Percentiles rank a stretch among this genome's conserved stretches.
Conservation (phyloP, 2,329 filamentous ascomycete species). For the Diplodia mutila region DNA sequence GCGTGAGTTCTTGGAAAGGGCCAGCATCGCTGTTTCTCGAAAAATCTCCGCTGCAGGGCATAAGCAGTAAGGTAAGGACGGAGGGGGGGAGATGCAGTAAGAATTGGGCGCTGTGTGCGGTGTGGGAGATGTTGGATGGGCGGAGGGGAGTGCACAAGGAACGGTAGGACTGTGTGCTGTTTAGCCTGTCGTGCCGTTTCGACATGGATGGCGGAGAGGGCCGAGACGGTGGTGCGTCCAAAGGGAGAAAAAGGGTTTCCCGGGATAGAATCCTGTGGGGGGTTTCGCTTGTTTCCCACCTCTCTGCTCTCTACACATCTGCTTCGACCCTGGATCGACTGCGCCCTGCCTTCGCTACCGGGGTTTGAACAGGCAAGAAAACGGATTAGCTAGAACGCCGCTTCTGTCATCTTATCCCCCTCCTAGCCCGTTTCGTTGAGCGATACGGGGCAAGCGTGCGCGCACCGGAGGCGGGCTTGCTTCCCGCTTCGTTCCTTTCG, state of each 20-base stretch:
- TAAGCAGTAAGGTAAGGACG: conserved; percentile 19
- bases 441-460: background rate
- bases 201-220: background rate
- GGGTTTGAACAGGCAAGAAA: background rate
- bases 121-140: background rate
- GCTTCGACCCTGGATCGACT: background rate
- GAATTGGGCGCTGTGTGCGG: background rate
- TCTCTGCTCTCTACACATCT: background rate
- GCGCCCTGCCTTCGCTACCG: background rate
- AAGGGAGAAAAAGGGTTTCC: background rate
- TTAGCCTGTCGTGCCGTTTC: background rate
- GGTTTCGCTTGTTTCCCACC: background rate
- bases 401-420: conserved; percentile 4
- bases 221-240: too few species aligned
- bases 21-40: background rate
- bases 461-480: background rate
- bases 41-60: conserved; percentile 18
- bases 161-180: background rate
- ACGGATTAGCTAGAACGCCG: background rate
- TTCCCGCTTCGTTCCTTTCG: background rate
- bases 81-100: background rate
- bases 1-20: background rate
- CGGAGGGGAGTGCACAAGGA: background rate
- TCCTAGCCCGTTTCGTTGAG: background rate
- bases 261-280: conserved; percentile 17